These are phyloP conservation scores for Lachancea kluyveri DNA, from an alignment of 805 yeast genomes.

Conservation along the genomic window DNA sequence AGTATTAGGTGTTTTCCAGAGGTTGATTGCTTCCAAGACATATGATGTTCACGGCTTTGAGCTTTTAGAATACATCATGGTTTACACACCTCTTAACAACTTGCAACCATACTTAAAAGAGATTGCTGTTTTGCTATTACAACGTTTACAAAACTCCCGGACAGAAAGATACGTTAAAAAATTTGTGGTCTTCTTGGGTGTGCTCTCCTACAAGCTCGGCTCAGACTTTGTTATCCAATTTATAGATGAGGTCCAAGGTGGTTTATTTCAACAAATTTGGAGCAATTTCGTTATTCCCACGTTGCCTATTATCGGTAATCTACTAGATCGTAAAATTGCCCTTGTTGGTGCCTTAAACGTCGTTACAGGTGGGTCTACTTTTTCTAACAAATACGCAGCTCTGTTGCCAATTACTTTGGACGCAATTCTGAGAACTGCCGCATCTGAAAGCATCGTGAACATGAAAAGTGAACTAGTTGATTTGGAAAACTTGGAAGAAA, in stretches of 20 bases:
- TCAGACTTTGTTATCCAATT: slow-evolving; percentile 54
- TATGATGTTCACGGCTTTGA: slow-evolving; percentile 85
- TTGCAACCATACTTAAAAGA: slow-evolving; percentile 57
- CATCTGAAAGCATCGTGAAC: slow-evolving; percentile 35
- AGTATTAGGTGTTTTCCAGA: slow-evolving; percentile 93
- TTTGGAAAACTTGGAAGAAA: slow-evolving; percentile 55
- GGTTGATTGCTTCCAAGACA: slow-evolving; percentile 75
- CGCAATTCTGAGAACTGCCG: slow-evolving; percentile 34
- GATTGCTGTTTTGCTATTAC: slow-evolving; percentile 68
- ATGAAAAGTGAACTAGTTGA: slow-evolving; percentile 35
- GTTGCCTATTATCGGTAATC: slow-evolving; percentile 40
- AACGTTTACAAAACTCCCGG: slow-evolving; percentile 71
- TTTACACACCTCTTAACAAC: slow-evolving; percentile 43
- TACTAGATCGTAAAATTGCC: slow-evolving; percentile 50
- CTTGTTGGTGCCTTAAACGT: slow-evolving; percentile 45
- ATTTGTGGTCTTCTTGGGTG: slow-evolving; percentile 57
- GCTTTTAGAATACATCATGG: slow-evolving; percentile 61
- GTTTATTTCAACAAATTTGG: slow-evolving; percentile 46
- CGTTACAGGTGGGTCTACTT: slow-evolving; percentile 29
- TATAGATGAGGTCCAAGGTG: slow-evolving; percentile 67
- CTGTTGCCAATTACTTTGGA: slow-evolving; percentile 39
- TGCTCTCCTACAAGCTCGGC: slow-evolving; percentile 41
- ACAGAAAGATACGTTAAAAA: slow-evolving; percentile 77
- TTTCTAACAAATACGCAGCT: slow-evolving; percentile 38
- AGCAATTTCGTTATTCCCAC: slow-evolving; percentile 36